Percentiles rank a stretch among this genome's conserved stretches.
Conservation (phyloP, 2,329 filamentous ascomycete genomes). For the Penicillium sp. region DNA sequence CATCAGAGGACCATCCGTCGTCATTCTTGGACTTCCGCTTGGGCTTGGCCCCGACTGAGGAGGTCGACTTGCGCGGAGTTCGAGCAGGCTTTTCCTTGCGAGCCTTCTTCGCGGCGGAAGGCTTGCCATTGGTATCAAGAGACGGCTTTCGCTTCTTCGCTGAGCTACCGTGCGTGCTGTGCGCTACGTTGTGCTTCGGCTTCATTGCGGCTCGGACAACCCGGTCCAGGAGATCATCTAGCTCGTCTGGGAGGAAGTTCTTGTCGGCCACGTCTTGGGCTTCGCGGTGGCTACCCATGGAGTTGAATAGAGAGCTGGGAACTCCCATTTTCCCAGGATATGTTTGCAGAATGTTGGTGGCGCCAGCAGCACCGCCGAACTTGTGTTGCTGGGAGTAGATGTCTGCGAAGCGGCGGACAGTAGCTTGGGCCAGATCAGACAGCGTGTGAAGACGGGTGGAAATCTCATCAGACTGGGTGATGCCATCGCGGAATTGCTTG, state of each 20-base stretch:
- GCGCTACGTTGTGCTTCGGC: constrained; percentile 46
- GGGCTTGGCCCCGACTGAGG: constrained; percentile 30
- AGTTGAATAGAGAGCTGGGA: constrained; percentile 74
- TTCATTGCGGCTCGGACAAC: constrained; percentile 71
- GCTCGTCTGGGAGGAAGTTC: constrained; percentile 75
- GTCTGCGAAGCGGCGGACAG: constrained; percentile 84
- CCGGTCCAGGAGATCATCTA: constrained; percentile 75
- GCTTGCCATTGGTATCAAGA: constrained; percentile 27
- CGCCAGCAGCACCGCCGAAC: constrained; percentile 41
- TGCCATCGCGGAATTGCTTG: constrained; percentile 83
- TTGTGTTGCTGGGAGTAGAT: constrained; percentile 70
- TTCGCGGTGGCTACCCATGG: constrained; percentile 72
- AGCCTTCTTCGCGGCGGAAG: constrained; percentile 30
- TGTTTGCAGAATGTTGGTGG: constrained; percentile 67
- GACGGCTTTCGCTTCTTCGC: constrained; percentile 46
- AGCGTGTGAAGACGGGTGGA: constrained; percentile 71
- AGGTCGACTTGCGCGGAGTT: constrained; percentile 36
- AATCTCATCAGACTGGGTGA: constrained; percentile 56
- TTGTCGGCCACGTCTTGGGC: constrained; percentile 86
- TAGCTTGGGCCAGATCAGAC: constrained; percentile 80
- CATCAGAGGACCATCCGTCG: constrained; percentile 45
- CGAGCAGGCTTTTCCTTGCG: constrained; percentile 32
- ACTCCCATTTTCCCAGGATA: constrained; percentile 79
- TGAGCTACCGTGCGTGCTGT: constrained; percentile 21
- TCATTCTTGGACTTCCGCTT: constrained; percentile 42